Percentiles rank a stretch among this genome's conserved stretches.
Conservation (phyloP, 1,139 yeast species). For the Hyphopichia burtonii region DNA sequence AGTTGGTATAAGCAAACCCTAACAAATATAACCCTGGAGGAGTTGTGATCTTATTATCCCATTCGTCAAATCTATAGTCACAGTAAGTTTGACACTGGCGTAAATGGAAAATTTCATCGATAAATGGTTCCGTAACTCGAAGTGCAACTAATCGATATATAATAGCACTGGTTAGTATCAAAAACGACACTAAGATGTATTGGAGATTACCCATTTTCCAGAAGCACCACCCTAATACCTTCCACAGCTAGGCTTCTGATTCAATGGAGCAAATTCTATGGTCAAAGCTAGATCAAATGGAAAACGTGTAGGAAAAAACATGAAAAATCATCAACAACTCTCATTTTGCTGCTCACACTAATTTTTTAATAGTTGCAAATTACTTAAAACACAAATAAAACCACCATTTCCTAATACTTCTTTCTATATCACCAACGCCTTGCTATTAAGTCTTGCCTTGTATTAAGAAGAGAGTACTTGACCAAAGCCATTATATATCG, state of each 20-base stretch:
- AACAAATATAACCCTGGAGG: slow-evolving; percentile 89
- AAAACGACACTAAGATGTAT: slow-evolving; percentile 1
- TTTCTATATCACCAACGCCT: neutral
- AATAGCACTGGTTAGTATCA: slow-evolving; percentile 15
- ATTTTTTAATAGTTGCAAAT: neutral
- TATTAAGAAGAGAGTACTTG: no score
- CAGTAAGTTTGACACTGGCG: slow-evolving; percentile 75
- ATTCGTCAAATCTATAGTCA: slow-evolving; percentile 46
- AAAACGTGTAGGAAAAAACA: neutral
- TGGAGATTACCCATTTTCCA: neutral
- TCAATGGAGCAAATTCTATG: no score
- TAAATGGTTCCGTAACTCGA: slow-evolving; percentile 41
- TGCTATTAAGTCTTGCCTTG: neutral
- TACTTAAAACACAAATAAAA: neutral
- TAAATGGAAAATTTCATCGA: slow-evolving; percentile 85
- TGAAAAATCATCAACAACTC: neutral
- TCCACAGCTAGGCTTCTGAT: no score
- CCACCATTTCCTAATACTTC: neutral
- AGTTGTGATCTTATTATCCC: slow-evolving; percentile 84
- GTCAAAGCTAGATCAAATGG: no score
- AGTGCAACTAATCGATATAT: slow-evolving; percentile 16
- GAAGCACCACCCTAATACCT: no score
- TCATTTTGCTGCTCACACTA: neutral
- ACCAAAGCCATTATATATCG: no score
- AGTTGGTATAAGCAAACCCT: slow-evolving; percentile 47